phyloP scores from a whole-genome alignment of 345 rosid genomes.

The Laguncularia racemosa region DNA sequence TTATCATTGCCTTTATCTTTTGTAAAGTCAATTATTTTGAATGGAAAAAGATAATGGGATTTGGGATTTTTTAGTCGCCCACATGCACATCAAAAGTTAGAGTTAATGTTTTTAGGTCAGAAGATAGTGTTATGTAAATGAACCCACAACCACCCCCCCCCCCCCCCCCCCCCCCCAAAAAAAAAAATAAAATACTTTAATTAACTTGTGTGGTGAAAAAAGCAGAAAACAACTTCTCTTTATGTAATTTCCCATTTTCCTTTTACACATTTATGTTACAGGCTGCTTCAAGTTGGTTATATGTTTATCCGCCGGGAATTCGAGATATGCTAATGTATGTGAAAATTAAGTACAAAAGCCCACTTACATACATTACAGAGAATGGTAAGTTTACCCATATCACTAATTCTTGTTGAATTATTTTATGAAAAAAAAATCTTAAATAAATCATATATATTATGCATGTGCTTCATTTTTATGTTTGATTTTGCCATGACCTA shows the following conservation, averaged over 20 bases:
- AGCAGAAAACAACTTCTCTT: too few relatives aligned
- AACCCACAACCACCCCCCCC: too few relatives aligned
- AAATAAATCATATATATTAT: neutral
- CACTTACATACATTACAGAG: conserved; percentile 35
- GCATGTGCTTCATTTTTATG: neutral
- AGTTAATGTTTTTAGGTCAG: neutral
- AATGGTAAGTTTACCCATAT: conserved; percentile 17
- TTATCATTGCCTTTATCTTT: neutral
- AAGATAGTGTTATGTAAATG: neutral
- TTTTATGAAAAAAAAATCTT: too few relatives aligned
- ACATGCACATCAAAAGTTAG: neutral
- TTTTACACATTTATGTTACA: neutral
- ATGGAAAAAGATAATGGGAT: too few relatives aligned
- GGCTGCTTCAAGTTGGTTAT: conserved; percentile 22
- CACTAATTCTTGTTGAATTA: neutral
- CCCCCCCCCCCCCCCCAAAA: too few relatives aligned
- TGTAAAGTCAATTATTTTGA: neutral
- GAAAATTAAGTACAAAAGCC: conserved; percentile 24
- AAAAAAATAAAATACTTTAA: too few relatives aligned
- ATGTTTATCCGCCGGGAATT: conserved; percentile 22
- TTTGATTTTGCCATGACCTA: neutral
- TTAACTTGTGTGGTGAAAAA: too few relatives aligned
- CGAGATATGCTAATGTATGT: conserved; percentile 14
- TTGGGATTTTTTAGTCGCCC: too few relatives aligned
- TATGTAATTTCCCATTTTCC: too few relatives aligned